phyloP scores from a whole-genome alignment of 2,329 filamentous ascomycete species.

The Cyphellophora attinorum region DNA sequence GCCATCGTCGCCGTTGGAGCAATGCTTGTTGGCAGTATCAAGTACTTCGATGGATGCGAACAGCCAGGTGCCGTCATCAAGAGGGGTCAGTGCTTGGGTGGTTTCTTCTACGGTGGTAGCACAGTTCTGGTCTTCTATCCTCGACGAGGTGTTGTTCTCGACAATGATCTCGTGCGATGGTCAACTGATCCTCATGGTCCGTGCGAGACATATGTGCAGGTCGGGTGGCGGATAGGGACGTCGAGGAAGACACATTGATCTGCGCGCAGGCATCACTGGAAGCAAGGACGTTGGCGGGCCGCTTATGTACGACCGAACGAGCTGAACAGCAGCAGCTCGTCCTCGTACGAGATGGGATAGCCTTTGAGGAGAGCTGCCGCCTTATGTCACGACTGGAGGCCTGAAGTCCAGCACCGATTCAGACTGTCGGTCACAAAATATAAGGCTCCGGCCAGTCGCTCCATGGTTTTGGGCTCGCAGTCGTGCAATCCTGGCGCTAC shows the following conservation, averaged over 20 bases:
- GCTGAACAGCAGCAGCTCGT: too few relatives aligned
- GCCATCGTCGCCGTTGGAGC: slow-evolving; percentile 33
- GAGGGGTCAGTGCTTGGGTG: slow-evolving; percentile 31
- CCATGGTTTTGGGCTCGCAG: too few relatives aligned
- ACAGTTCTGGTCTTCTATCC: slow-evolving; percentile 33
- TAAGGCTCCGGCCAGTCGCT: too few relatives aligned
- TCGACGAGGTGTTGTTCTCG: slow-evolving; percentile 25
- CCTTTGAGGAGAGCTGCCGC: too few relatives aligned
- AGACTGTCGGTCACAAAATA: too few relatives aligned
- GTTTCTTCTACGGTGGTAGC: slow-evolving; percentile 33
- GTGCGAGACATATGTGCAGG: slow-evolving; percentile 31
- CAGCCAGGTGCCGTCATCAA: slow-evolving; percentile 22
- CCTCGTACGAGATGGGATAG: too few relatives aligned
- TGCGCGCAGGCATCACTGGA: too few relatives aligned
- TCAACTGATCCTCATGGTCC: slow-evolving; percentile 21
- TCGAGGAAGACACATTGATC: background rate
- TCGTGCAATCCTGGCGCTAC: too few relatives aligned
- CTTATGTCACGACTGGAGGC: too few relatives aligned
- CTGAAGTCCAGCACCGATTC: too few relatives aligned
- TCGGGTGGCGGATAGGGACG: slow-evolving; percentile 25
- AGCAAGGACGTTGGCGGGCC: too few relatives aligned
- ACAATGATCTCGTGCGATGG: slow-evolving; percentile 30
- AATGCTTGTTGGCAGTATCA: slow-evolving; percentile 35
- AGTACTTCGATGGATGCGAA: slow-evolving; percentile 27
- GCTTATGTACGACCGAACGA: too few relatives aligned